Conservation (phyloP, 2,329 filamentous ascomycete species). For the Penicillium sp. region DNA sequence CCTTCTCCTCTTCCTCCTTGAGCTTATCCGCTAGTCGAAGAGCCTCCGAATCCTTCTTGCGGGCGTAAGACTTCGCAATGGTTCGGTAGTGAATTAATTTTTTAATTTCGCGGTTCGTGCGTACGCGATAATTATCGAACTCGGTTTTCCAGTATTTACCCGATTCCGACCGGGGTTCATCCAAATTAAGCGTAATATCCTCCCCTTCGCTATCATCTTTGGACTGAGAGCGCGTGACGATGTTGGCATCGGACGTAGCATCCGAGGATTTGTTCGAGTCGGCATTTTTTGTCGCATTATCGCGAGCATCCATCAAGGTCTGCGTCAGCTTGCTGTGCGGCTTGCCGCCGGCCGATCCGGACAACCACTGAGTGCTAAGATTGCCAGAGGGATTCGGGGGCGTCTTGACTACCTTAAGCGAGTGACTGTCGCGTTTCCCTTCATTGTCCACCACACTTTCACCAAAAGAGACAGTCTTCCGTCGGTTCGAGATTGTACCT, state of each 20-base stretch:
- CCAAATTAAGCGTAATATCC: conserved; percentile 52
- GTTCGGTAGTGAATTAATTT: conserved; percentile 62
- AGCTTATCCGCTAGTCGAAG: conserved; percentile 54
- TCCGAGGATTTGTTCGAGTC: conserved; percentile 14
- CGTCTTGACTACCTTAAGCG: conserved; percentile 49
- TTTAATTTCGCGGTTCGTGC: conserved; percentile 60
- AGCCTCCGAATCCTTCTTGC: conserved; percentile 59
- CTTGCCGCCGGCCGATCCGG: conserved; percentile 34
- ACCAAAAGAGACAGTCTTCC: conserved; percentile 63
- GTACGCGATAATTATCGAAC: conserved; percentile 58
- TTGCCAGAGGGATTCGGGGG: conserved; percentile 47
- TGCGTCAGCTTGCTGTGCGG: conserved; percentile 44
- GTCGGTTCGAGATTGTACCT: conserved; percentile 55
- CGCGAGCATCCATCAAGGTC: conserved; percentile 41
- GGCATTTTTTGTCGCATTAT: conserved; percentile 30
- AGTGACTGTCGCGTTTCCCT: conserved; percentile 46
- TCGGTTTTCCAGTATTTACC: conserved; percentile 64
- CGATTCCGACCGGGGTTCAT: conserved; percentile 57
- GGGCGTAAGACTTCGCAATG: conserved; percentile 59
- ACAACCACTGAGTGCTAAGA: conserved; percentile 47
- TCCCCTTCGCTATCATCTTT: conserved; percentile 38
- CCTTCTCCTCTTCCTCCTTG: conserved; percentile 49
- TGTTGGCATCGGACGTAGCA: conserved; percentile 13
- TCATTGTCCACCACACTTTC: conserved; percentile 59
- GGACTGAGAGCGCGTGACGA: conserved; percentile 16